A percentile compares a stretch with the other conserved stretches of the same genome.
These are phyloP conservation scores for Corylus heterophylla DNA, from an alignment of 306 rosid species.

Conservation along the genomic window DNA sequence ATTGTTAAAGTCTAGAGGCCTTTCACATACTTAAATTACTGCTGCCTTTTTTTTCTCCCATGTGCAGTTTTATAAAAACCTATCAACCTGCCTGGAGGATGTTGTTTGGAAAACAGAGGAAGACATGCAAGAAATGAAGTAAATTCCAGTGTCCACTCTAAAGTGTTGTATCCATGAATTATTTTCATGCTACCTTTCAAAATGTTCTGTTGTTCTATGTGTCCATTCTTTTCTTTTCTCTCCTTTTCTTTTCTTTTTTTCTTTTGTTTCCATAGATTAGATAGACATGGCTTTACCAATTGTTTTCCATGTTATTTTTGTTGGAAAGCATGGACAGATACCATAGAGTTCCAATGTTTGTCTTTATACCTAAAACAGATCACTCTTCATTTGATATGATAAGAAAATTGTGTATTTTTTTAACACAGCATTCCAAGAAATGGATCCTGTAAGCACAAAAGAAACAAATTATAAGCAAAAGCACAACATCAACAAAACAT, in stretches of 20 bases:
- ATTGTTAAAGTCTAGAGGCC: background rate
- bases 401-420: conserved; percentile 10
- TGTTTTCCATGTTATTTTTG: conserved; percentile 42
- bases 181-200: conserved; percentile 11
- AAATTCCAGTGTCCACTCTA: conserved; percentile 21
- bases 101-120: conserved; percentile 97
- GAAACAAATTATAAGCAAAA: no score
- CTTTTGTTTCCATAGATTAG: conserved; percentile 24
- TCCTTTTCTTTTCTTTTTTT: conserved; percentile 4
- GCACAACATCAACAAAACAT: no score
- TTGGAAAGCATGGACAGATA: conserved; percentile 43
- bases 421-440: background rate
- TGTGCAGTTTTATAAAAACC: conserved; percentile 86
- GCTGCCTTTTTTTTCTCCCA: background rate
- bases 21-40: background rate
- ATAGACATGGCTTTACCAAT: conserved; percentile 20
- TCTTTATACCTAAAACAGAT: conserved; percentile 7
- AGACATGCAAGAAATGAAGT: conserved; percentile 58
- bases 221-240: conserved; percentile 6
- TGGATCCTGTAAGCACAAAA: no score
- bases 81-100: conserved; percentile 75
- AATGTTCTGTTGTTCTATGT: conserved; percentile 9
- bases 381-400: conserved; percentile 22
- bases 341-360: conserved; percentile 6
- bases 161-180: conserved; percentile 26